These are phyloP conservation scores for Trichoderma asperelloides DNA, from an alignment of 495 filamentous ascomycete genomes.

Conservation along the genomic window DNA sequence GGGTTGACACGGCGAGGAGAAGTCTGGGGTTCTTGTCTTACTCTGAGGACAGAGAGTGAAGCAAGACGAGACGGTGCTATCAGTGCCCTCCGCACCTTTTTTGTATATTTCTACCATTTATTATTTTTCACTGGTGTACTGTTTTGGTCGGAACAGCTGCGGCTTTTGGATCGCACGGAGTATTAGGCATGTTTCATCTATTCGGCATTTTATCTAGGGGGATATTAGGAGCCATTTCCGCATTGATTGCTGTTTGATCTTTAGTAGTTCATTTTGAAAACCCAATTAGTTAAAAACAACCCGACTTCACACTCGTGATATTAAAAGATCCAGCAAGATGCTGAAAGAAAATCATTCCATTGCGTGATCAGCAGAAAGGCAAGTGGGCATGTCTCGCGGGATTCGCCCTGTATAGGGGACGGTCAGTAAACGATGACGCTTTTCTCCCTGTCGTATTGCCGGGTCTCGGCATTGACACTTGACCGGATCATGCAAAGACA, in stretches of 20 bases:
- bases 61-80: neutral
- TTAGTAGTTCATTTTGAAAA: neutral
- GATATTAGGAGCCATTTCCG: neutral
- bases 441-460: neutral
- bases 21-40: neutral
- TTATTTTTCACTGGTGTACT: neutral
- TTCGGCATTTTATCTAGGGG: neutral
- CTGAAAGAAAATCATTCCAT: neutral
- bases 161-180: slow-evolving; percentile 5
- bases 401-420: neutral
- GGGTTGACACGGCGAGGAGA: neutral
- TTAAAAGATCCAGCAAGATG: neutral
- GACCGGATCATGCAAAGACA: neutral
- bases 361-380: neutral
- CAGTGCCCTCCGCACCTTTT: neutral
- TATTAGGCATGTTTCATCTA: neutral
- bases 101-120: neutral
- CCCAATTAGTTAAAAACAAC: neutral
- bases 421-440: neutral
- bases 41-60: neutral
- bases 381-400: neutral
- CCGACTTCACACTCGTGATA: neutral
- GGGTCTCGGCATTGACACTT: neutral
- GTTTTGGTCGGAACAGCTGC: neutral
- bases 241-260: neutral